Conservation (phyloP, 768 basidiomycete species). For the Rhodotorula paludigena region DNA sequence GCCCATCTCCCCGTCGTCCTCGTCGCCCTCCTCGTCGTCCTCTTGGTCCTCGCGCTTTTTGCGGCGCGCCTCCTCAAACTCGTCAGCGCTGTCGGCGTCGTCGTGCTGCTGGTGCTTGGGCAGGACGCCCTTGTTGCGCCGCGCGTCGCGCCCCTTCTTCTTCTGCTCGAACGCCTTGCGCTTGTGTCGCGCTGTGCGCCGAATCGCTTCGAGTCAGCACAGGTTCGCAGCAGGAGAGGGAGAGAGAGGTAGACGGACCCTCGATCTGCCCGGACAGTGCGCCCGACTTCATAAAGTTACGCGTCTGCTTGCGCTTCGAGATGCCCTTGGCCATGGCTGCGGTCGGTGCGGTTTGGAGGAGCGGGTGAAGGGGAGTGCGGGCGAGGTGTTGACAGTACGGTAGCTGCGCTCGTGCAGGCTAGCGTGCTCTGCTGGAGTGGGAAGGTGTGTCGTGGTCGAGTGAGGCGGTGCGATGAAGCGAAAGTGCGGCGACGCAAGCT, state of each 20-base stretch:
- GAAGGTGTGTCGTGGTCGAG: no score
- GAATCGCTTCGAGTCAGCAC: no score
- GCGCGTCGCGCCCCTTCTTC: conserved; percentile 57
- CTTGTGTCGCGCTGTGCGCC: conserved; percentile 74
- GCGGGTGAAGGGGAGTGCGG: not conserved
- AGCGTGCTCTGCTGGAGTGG: no score
- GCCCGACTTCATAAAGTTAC: conserved; percentile 82
- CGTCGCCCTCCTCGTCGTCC: conserved; percentile 21
- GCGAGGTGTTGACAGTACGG: not conserved
- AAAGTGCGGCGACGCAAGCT: no score
- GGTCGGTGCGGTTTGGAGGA: not conserved
- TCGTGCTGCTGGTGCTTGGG: conserved; percentile 29
- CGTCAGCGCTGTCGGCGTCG: conserved; percentile 34
- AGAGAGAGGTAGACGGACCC: no score
- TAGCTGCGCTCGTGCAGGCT: no score
- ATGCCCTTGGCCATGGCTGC: conserved; percentile 14
- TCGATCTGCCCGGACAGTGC: conserved; percentile 82
- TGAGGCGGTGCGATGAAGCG: no score
- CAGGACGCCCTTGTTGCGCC: conserved; percentile 44
- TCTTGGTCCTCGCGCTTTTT: conserved; percentile 12
- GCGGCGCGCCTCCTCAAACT: conserved; percentile 43
- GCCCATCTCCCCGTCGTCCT: conserved; percentile 39
- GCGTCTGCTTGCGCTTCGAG: conserved; percentile 61
- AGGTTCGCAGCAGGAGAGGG: no score
- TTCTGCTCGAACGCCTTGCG: conserved; percentile 71